Evolutionary conservation across 805 yeast genomes (phyloP).

Genomic region (Limtongia smithiae): DNA sequence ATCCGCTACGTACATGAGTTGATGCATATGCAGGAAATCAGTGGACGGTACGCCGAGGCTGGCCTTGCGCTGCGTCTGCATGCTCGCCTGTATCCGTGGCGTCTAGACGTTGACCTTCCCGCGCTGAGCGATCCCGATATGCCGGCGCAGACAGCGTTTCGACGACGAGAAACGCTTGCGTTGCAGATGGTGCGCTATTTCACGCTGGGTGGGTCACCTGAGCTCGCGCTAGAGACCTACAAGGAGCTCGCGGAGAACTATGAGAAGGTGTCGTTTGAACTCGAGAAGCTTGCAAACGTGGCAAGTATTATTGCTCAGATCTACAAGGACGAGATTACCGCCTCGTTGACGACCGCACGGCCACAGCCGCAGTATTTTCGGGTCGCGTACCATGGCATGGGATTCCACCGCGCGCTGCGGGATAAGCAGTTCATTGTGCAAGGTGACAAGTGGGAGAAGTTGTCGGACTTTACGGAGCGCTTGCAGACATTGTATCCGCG

Average conservation of each 20-base stretch:
- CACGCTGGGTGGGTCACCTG: conserved; percentile 66
- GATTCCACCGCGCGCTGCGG: conserved; percentile 74
- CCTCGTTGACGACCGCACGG: conserved; percentile 52
- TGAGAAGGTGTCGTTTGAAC: conserved; percentile 67
- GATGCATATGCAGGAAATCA: conserved; percentile 59
- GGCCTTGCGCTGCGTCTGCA: conserved; percentile 74
- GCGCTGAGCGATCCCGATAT: conserved; percentile 61
- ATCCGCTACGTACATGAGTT: conserved; percentile 74
- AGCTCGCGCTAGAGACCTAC: conserved; percentile 73
- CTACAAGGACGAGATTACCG: conserved; percentile 61
- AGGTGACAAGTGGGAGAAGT: conserved; percentile 83
- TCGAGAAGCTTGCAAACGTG: conserved; percentile 68
- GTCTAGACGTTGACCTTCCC: conserved; percentile 47
- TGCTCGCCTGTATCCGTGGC: conserved; percentile 74
- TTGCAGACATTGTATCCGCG: conserved; percentile 75
- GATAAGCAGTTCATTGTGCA: conserved; percentile 77
- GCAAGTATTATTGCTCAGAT: conserved; percentile 64
- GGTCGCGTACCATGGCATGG: conserved; percentile 76
- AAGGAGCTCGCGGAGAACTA: conserved; percentile 75
- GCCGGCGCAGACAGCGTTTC: conserved; percentile 78
- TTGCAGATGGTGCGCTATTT: conserved; percentile 69
- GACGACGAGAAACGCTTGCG: conserved; percentile 69
- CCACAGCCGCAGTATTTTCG: conserved; percentile 66
- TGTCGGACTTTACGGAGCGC: conserved; percentile 75
- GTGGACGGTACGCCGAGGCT: conserved; percentile 71